Evolutionary conservation across 2,329 filamentous ascomycete species (phyloP), one percentile per base, ranked within the genome.

Genomic region (Aspergillus piperis): DNA sequence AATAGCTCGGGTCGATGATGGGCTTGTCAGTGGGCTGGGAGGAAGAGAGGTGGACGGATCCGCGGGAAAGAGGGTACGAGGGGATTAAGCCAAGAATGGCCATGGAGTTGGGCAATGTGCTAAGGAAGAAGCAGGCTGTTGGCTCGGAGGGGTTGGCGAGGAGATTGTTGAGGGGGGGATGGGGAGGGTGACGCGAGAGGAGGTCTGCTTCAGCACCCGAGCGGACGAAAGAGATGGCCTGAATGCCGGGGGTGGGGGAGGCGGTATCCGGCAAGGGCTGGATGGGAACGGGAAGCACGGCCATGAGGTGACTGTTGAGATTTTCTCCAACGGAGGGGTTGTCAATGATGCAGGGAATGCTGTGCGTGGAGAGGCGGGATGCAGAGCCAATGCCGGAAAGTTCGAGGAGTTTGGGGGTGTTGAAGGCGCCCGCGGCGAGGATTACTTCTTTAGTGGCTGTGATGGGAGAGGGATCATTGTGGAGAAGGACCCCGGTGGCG

Each of bases 1-100:
- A 71, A 64, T 73, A 82, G 59, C 76, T 76, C 0, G 81, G 80
- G 63, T 83, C 73, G 60, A 81, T 76, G 21, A 75, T 66, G 0
- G 81, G 81, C 1, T 69, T 65, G 10, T 74, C 72, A 1, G 68
- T 64, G 0, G 69, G 70, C 4, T 73, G 69, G 13, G 65, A 54
- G 0, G 76, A 78, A 1, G 30, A 36, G 30, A 76, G 69, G 51
- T 74, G 72, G 1, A 71, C 65, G 8, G 63, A 64, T 0, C 72
- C 74, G 0, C 70, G 70, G 0, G 50, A 53, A 8, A 53, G 15
- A 6, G 50, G 50, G 10, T 48, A 27, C 1, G 8, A 15, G 2
- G 44, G 21, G 2, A 48, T 23, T 1, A 23, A 4, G 5, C 11
- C 10, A 0, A 23, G 8, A 2, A 41, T 5, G 32, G 30, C 32